Evolutionary conservation across 2,329 filamentous ascomycete genomes (phyloP).

Genomic region (Sporothrix inflata): DNA sequence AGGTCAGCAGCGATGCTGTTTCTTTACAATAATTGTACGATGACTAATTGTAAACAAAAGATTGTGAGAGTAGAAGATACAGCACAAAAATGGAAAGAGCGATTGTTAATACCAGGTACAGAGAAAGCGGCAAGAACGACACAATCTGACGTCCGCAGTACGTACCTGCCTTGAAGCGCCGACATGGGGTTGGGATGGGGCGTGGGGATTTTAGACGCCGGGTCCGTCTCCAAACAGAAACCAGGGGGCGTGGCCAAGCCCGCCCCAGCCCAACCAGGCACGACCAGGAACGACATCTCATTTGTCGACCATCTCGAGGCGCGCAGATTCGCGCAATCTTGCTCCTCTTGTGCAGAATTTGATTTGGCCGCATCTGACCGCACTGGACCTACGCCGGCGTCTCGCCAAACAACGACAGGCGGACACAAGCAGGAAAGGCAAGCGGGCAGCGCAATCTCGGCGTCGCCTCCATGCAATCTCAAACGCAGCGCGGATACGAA

Average conservation of each 20-base stretch:
- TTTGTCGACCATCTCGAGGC: conserved; percentile 7
- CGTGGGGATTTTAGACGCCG: conserved; percentile 16
- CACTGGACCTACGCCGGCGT: neutral
- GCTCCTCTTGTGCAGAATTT: neutral
- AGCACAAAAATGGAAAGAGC: neutral
- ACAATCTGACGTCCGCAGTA: neutral
- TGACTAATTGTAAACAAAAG: neutral
- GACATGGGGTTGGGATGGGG: neutral
- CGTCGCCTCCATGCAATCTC: conserved; percentile 3
- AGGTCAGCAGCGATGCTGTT: neutral
- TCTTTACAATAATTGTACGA: neutral
- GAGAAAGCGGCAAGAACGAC: neutral
- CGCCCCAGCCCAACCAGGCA: neutral
- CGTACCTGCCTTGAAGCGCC: conserved; percentile 18
- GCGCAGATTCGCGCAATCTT: conserved; percentile 10
- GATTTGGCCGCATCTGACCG: neutral
- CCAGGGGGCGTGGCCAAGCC: neutral
- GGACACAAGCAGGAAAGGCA: neutral
- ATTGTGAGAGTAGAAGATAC: neutral
- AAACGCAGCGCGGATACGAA: neutral
- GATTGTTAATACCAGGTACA: neutral
- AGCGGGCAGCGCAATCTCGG: neutral
- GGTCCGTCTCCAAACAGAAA: neutral
- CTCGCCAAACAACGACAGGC: conserved; percentile 13
- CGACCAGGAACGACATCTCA: neutral